Percentiles rank a stretch among this genome's conserved stretches.
phyloP scores from a whole-genome alignment of 768 basidiomycete genomes.

The Podaxis sp. region DNA sequence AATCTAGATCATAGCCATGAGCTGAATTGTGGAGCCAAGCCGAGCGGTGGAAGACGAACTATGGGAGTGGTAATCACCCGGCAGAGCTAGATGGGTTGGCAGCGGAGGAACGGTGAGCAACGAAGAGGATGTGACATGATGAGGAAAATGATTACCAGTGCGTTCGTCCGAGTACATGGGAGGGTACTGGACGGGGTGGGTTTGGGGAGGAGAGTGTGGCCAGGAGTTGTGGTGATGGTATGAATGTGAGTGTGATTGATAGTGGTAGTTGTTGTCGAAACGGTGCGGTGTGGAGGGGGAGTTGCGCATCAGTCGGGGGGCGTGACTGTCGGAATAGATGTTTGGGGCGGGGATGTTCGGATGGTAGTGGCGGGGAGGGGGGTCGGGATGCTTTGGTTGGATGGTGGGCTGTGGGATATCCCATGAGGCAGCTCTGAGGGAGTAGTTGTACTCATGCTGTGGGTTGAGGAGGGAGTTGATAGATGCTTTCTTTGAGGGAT shows the following conservation, averaged over 20 bases:
- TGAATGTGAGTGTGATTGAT: constrained; percentile 24
- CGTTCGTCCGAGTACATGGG: constrained; percentile 58
- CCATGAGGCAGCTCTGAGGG: constrained; percentile 19
- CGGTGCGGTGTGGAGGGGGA: constrained; percentile 15
- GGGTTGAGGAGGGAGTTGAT: constrained; percentile 42
- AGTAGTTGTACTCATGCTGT: constrained; percentile 25
- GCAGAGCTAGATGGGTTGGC: constrained; percentile 32
- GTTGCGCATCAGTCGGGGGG: constrained; percentile 32
- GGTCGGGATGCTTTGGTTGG: constrained; percentile 10
- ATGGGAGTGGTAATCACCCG: constrained; percentile 40
- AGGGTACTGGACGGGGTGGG: constrained; percentile 31
- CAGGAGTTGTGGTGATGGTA: not conserved
- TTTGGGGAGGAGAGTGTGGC: constrained; percentile 16
- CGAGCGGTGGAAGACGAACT: constrained; percentile 28
- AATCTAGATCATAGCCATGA: constrained; percentile 11
- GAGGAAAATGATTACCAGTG: constrained; percentile 39
- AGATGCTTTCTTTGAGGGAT: constrained; percentile 39
- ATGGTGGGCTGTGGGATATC: constrained; percentile 12
- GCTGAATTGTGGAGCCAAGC: constrained; percentile 7
- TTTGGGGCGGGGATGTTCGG: constrained; percentile 4
- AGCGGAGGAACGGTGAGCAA: constrained; percentile 6
- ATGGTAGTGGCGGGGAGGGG: not conserved
- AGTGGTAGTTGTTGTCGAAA: constrained; percentile 26
- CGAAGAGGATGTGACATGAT: constrained; percentile 8
- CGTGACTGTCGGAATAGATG: constrained; percentile 17